Evolutionary conservation across 768 basidiomycete genomes (phyloP).

Genomic region (Tylopilus subfusipes): DNA sequence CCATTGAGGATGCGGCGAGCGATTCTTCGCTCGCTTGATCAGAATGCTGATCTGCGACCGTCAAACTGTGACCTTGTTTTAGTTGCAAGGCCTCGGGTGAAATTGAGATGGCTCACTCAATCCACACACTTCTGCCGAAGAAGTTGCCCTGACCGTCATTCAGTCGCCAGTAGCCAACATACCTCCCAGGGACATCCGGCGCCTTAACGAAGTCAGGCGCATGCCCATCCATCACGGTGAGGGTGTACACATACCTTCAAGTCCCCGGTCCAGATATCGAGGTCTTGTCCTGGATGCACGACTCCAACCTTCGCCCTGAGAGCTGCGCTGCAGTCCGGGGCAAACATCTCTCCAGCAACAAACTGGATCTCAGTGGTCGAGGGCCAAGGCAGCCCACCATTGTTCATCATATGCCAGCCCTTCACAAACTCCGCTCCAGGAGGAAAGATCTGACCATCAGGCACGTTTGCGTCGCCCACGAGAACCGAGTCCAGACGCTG

Average conservation of each 20-base stretch:
- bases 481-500: constrained; percentile 49
- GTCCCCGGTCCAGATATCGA: constrained; percentile 69
- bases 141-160: constrained; percentile 52
- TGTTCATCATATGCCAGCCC: constrained; percentile 73
- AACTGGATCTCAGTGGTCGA: constrained; percentile 63
- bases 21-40: constrained; percentile 43
- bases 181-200: constrained; percentile 68
- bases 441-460: constrained; percentile 73
- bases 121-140: constrained; percentile 73
- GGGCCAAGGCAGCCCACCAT: constrained; percentile 63
- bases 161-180: constrained; percentile 76
- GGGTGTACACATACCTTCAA: constrained; percentile 53
- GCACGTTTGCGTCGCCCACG: constrained; percentile 65
- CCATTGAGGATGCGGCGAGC: constrained; percentile 61
- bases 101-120: constrained; percentile 56
- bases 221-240: not conserved
- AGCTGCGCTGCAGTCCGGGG: constrained; percentile 31
- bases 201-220: constrained; percentile 42
- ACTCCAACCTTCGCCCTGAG: constrained; percentile 48
- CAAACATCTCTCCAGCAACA: constrained; percentile 65
- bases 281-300: constrained; percentile 53
- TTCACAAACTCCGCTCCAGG: constrained; percentile 86
- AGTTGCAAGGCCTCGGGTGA: not conserved
- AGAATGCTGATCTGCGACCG: constrained; percentile 52
- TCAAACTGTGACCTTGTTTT: constrained; percentile 45